Evolutionary conservation across 257 asterid species (phyloP).

Genomic region (Solanum corneliomulleri): DNA sequence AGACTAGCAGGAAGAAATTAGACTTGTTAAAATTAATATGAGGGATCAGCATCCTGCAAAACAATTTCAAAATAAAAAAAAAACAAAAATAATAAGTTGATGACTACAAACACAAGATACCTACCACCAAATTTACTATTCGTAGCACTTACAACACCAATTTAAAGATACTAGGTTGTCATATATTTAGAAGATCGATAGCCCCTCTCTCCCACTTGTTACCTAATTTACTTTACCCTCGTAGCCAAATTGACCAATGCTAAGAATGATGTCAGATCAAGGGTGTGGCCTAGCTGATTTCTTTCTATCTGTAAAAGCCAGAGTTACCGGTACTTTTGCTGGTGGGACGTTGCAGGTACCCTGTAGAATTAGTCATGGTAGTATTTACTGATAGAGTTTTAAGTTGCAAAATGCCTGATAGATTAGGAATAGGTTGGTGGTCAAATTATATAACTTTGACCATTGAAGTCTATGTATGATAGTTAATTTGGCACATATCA

Average conservation of each 20-base stretch:
- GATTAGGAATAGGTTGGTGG: neutral
- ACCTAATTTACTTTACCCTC: neutral
- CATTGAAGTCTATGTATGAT: neutral
- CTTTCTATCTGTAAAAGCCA: neutral
- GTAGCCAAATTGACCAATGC: neutral
- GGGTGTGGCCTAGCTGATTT: neutral
- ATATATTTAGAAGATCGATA: neutral
- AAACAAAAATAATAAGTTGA: neutral
- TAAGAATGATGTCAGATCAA: neutral
- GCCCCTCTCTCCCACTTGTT: neutral
- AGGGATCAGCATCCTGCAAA: neutral
- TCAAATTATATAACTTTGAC: neutral
- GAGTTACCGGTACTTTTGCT: neutral
- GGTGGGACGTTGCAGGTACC: neutral
- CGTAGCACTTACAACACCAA: neutral
- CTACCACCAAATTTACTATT: neutral
- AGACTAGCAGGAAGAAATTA: neutral
- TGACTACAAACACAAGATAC: neutral
- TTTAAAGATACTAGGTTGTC: neutral
- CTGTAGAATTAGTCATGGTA: neutral
- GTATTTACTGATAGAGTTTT: neutral
- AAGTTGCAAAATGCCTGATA: neutral
- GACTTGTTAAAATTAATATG: neutral
- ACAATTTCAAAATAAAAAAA: neutral
- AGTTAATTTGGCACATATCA: neutral